Base-by-base conservation (phyloP, 441 rosid species). In the Viola pubescens region DNA sequence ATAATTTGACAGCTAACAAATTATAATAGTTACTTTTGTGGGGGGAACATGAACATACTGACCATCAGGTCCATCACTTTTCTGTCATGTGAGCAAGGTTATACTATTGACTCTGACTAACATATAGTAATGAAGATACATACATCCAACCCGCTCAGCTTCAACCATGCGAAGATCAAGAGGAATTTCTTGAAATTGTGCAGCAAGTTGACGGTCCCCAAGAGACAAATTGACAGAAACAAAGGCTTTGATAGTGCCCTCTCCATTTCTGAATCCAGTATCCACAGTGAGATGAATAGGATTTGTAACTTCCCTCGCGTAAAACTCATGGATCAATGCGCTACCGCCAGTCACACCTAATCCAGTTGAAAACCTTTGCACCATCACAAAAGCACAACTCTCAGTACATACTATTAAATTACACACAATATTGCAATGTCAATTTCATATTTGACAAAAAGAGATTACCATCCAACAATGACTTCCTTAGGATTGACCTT, bases 401-500 rank as follows among this genome's bases (percentile, higher is more conserved):
- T 5, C 50, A 55, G 49, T 34, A 56, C 16, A 13, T 47, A 6
- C 4, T 11, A 9, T 52, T 8, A 6, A 4, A 49, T 19, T 19
- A 19, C 26, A 19, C 26, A 19, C 26, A 19, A 19, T 19, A 19
- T 19, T 19, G 26, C 26, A 19, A 19, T 19, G 26, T 19, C 39
- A 19, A 5, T 37, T 0, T 10, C 41, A 52, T 52, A 6, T 26
- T 13, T 51, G 9, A 19, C n/a, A 5, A 52, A 9, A 52, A 5
- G 13, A 3, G 12, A 3, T 66, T 86, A 89, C 98, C 98, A 92
- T 82, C 97, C 98, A 52, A 92, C 95, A 63, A 89, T 94, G 39
- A 76, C 83, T 78, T 94, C 97, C 73, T 89, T 91, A 0, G 96
- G 97, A 66, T 94, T 94, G 68, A 94, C 97, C 73, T 89, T 94